These are phyloP conservation scores for Aspergillus fructus DNA, from an alignment of 2,329 filamentous ascomycete species.

Conservation along the genomic window DNA sequence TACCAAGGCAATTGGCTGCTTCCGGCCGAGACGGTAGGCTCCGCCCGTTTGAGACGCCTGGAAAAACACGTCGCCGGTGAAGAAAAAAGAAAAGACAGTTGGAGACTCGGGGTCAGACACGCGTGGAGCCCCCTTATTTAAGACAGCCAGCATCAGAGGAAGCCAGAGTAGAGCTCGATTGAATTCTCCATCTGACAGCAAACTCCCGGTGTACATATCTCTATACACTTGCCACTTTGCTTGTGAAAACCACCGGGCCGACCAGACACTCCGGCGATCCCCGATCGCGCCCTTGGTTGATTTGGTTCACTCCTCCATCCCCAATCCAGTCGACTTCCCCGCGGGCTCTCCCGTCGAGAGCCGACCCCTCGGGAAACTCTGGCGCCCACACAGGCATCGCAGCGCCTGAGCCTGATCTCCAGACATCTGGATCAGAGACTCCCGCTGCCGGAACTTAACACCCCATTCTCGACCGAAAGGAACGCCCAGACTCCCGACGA, in stretches of 20 bases:
- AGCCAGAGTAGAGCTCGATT: neutral
- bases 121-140: neutral
- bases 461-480: slow-evolving; percentile 62
- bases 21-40: neutral
- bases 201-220: neutral
- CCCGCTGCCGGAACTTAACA: slow-evolving; percentile 60
- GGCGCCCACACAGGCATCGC: slow-evolving; percentile 49
- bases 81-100: neutral
- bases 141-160: neutral
- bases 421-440: slow-evolving; percentile 58
- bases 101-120: neutral
- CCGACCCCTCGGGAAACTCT: slow-evolving; percentile 42
- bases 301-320: slow-evolving; percentile 3
- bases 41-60: neutral
- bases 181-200: neutral
- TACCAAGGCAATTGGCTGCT: neutral
- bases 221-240: neutral
- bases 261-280: slow-evolving; percentile 15
- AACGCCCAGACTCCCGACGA: slow-evolving; percentile 53
- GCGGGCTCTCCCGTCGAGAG: slow-evolving; percentile 33
- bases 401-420: slow-evolving; percentile 60
- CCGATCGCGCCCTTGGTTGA: slow-evolving; percentile 12
- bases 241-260: slow-evolving; percentile 3
- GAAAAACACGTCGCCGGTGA: neutral
- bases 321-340: slow-evolving; percentile 23